Evolutionary conservation across 139 green algal species (phyloP).

Genomic region (Edaphochlamys debaryana): DNA sequence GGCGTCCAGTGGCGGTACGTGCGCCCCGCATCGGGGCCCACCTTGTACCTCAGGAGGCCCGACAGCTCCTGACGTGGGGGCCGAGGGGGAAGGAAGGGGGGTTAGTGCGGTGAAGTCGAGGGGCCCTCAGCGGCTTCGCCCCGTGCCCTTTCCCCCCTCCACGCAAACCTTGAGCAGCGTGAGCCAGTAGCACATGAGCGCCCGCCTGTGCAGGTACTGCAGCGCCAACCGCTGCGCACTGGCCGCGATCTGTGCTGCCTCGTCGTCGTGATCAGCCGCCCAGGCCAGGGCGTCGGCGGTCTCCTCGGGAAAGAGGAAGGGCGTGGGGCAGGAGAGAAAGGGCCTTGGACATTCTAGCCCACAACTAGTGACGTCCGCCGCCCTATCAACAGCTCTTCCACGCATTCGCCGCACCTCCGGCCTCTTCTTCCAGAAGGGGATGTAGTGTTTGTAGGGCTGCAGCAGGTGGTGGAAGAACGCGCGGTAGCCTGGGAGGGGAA

Average conservation of each 20-base stretch:
- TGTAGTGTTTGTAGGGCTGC: constrained; percentile 52
- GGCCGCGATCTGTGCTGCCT: constrained; percentile 13
- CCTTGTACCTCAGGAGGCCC: background rate
- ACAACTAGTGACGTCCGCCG: too few relatives aligned
- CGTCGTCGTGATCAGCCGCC: constrained; percentile 2
- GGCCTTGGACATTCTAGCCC: too few relatives aligned
- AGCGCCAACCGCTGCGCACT: constrained; percentile 24
- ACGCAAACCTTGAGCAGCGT: constrained; percentile 41
- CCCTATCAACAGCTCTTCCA: too few relatives aligned
- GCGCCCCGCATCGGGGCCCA: constrained; percentile 1
- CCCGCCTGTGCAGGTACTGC: constrained; percentile 36
- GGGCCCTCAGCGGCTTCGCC: too few relatives aligned
- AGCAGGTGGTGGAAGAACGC: constrained; percentile 60
- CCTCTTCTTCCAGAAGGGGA: constrained; percentile 40
- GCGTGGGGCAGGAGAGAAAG: too few relatives aligned
- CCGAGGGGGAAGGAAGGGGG: too few relatives aligned
- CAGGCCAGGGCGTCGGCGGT: constrained; percentile 26
- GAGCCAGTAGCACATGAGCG: constrained; percentile 45
- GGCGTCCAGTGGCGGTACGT: background rate
- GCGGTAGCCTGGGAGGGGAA: constrained; percentile 50
- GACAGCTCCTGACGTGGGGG: constrained; percentile 27
- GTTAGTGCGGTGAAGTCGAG: too few relatives aligned
- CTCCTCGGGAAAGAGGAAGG: constrained; percentile 35
- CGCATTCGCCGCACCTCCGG: background rate
- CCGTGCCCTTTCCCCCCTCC: background rate